Base-by-base conservation (phyloP, 2,329 filamentous ascomycete species). In the Magnaporthiopsis incrustans region DNA sequence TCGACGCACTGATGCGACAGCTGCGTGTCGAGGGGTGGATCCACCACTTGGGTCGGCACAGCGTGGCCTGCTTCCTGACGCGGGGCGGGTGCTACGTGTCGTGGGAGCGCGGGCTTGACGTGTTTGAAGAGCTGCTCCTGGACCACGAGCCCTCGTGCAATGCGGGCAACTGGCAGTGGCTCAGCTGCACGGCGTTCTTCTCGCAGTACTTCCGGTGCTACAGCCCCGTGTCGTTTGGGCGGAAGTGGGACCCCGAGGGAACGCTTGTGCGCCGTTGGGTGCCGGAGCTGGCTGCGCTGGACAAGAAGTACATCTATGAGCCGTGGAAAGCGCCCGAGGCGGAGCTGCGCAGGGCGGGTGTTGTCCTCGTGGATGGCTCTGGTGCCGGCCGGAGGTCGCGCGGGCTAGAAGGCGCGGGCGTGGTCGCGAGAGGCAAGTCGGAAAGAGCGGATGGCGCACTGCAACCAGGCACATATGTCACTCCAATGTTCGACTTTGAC, bases 21-120 rank as follows among this genome's bases (percentile, higher is more conserved):
- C 79, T 93, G 18, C 79, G 81, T 18, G 72, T 79, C 2, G 89
- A 92, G 71, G 90, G 90, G 33, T 93, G 89, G 89, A 90, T 92
- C 11, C 89, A 93, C 71, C 90, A 93, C 71, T 80, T 92, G 0
- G 90, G 89, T 2, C 82, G 90, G 0, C 90, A 93, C 73, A 83
- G 86, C n/a, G 86, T 93, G 0, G 90, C 90, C 0, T 92, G 89
- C 71, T 93, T 93, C 72, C 79, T 93, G n/a, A 92, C 90, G 0
- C 79, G 90, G 3, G 89, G 90, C 1, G 90, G 90, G 0, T 92
- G 89, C 73, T 93, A 92, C 70, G 79, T 93, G 59, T 84, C 87
- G 70, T 93, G 90, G 89, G 89, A 92, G 76, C 83, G 90, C 25
- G 90, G 90, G 1, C 88, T 87, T 6, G 89, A 90, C 60, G 89